Percentiles rank a stretch among this genome's conserved stretches.
Conservation (phyloP, 352 stramenopile species). For the Globisporangium barbulae region DNA sequence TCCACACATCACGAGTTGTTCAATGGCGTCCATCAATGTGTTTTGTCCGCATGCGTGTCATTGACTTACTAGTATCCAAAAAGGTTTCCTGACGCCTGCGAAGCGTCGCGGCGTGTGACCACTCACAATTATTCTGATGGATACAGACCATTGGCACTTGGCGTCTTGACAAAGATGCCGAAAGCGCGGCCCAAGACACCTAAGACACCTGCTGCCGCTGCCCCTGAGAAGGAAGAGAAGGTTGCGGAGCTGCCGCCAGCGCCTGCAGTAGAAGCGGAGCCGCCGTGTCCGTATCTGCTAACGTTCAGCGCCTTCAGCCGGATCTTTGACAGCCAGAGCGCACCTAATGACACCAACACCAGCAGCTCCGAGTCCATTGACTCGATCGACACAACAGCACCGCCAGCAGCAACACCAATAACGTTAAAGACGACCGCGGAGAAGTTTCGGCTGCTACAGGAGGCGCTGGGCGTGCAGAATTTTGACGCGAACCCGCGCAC, state of each 20-base stretch:
- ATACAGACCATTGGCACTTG: too few species aligned
- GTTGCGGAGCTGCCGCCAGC: background rate
- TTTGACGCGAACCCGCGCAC: constrained; percentile 50
- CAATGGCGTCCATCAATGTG: background rate
- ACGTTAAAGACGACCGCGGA: constrained; percentile 15
- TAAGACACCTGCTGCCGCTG: background rate
- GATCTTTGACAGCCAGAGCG: constrained; percentile 8
- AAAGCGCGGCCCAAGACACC: constrained; percentile 12
- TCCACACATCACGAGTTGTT: background rate
- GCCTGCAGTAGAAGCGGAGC: background rate
- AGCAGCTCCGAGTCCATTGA: background rate
- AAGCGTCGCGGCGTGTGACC: background rate
- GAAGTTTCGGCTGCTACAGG: constrained; percentile 29
- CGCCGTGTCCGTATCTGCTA: constrained; percentile 17
- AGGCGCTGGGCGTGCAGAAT: constrained; percentile 43
- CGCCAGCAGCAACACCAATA: background rate
- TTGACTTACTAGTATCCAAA: background rate
- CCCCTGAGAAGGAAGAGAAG: constrained; percentile 8
- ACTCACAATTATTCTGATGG: background rate
- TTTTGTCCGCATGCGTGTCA: background rate
- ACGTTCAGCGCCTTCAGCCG: constrained; percentile 5
- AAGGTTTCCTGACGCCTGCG: background rate
- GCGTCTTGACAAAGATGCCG: constrained; percentile 4
- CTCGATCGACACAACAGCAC: background rate
- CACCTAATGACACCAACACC: background rate